A percentile compares a stretch with the other conserved stretches of the same genome.
phyloP scores from a whole-genome alignment of 2,329 filamentous ascomycete species.

The Colletotrichum cordylinicola region DNA sequence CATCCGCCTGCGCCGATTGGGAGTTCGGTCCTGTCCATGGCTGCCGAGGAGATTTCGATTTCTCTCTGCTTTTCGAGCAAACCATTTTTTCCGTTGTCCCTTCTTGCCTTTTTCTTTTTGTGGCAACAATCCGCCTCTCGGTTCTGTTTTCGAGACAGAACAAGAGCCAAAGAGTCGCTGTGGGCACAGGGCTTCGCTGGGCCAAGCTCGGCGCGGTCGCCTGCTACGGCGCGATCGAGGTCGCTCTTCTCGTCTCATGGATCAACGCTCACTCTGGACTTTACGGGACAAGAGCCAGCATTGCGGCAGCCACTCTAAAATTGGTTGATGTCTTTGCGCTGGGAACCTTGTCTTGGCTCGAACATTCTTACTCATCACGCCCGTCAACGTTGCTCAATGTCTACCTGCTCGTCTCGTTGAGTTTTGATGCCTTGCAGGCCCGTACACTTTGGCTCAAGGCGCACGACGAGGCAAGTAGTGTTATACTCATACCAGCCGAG shows the following conservation, averaged over 20 bases:
- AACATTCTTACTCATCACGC: constrained; percentile 37
- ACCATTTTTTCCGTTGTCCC: constrained; percentile 44
- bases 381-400: constrained; percentile 3
- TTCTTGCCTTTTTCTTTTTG: neutral
- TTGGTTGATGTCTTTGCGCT: constrained; percentile 33
- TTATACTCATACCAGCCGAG: neutral
- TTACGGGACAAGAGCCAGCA: neutral
- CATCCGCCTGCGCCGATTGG: neutral
- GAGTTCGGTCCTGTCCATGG: constrained; percentile 34
- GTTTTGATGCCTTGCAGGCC: neutral
- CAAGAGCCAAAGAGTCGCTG: neutral
- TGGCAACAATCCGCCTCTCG: neutral
- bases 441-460: constrained; percentile 33
- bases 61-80: constrained; percentile 54
- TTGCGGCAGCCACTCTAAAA: constrained; percentile 15
- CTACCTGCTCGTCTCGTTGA: neutral
- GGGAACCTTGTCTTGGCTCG: constrained; percentile 34
- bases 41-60: constrained; percentile 55
- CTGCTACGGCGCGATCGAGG: neutral
- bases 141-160: neutral
- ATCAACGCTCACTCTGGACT: neutral
- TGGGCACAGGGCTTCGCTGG: neutral
- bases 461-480: neutral
- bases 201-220: neutral
- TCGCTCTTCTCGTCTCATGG: neutral